Evolutionary conservation across 2,329 filamentous ascomycete species (phyloP).

Genomic region (Acephala macrosclerotiorum): DNA sequence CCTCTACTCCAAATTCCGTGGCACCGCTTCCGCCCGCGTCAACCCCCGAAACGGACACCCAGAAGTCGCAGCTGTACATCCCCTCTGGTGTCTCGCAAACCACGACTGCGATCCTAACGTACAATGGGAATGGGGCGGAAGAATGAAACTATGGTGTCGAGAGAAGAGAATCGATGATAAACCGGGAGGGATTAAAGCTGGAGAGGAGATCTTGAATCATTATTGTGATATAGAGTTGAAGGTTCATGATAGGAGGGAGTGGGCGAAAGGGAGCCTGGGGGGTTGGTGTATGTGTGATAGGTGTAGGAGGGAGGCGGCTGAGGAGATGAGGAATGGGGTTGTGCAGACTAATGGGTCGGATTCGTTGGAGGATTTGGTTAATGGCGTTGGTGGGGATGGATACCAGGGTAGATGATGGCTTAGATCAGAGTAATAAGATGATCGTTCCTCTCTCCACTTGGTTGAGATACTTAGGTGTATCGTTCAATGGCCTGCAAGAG

Average conservation of each 20-base stretch:
- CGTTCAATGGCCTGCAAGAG: no score
- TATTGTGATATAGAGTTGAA: conserved; percentile 87
- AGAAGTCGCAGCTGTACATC: conserved; percentile 92
- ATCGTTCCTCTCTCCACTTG: no score
- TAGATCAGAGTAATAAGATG: not conserved
- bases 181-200: conserved; percentile 71
- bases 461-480: no score
- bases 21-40: conserved; percentile 87
- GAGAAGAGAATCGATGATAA: conserved; percentile 61
- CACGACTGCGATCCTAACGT: conserved; percentile 97
- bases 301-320: conserved; percentile 74
- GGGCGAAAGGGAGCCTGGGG: conserved; percentile 86
- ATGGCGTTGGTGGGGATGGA: not conserved
- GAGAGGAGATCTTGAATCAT: conserved; percentile 89
- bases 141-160: conserved; percentile 74
- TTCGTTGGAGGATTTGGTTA: conserved; percentile 10
- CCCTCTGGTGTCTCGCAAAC: conserved; percentile 95
- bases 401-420: not conserved
- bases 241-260: conserved; percentile 84
- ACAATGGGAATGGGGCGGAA: conserved; percentile 88
- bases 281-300: conserved; percentile 87
- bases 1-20: conserved; percentile 90
- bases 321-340: conserved; percentile 24
- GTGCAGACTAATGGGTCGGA: not conserved
- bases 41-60: conserved; percentile 80